Evolutionary conservation across 2,329 filamentous ascomycete species (phyloP), one percentile per base, ranked within the genome.

Genomic region (Arachnopeziza araneosa): DNA sequence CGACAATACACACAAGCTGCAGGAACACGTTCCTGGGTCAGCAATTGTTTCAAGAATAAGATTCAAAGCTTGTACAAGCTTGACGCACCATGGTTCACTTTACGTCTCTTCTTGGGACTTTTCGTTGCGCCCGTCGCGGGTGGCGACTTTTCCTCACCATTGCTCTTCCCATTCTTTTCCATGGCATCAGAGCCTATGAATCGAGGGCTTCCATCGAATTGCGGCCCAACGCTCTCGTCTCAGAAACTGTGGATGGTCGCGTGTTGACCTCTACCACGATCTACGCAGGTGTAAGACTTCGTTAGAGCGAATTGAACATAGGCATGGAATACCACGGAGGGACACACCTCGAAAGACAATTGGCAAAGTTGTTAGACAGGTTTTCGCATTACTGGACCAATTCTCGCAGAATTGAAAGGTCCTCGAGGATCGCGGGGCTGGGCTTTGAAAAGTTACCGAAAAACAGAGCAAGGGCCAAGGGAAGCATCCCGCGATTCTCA

Each of bases 1-100:
- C 90, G 88, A 78, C 90, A 93, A 78, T 93, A 93, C 73, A 93
- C 88, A 79, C 90, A 93, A 73, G 90, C 90, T 93, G 79, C 76
- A 80, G 73, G 74, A 74, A 78, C 72, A 74, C 73, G 75, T 65
- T 63, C 64, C 59, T 65, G 63, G 62, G 64, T 73, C 65, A 73
- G 71, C 66, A 58, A 50, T 67, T 68, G 64, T 69, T 70, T 66
- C 66, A 57, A 65, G 59, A 64, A 54, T 52, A 56, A 44, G 36
- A 44, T 44, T 44, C 61, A 63, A 64, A 66, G 66, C 62, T 63
- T 63, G 58, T 57, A 64, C 61, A 60, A 61, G 62, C 59, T 66
- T 56, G 59, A 76, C 86, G 78, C 84, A 93, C 90, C 90, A 78
- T 93, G 90, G 79, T 92, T 93, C 68, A 93, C 90, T 79, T 93